Conservation (phyloP, 768 basidiomycete species). For the Phanerochaete carnosa region DNA sequence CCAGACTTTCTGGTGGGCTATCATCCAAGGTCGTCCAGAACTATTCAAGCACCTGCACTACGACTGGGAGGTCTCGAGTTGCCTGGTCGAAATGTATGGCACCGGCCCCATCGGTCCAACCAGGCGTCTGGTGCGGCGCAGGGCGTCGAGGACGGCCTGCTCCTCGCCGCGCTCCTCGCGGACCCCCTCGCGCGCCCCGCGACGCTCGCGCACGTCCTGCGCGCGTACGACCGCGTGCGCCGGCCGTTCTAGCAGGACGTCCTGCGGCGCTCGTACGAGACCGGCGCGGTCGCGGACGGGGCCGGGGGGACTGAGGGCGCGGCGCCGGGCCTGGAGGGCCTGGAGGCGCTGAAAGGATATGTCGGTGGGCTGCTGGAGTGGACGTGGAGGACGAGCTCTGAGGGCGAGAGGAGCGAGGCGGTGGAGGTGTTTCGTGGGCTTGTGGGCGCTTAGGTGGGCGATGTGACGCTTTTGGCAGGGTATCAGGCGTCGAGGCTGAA, state of each 20-base stretch:
- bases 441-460: no score
- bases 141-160: conserved; percentile 11
- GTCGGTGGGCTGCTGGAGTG: not conserved
- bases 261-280: conserved; percentile 11
- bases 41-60: conserved; percentile 40
- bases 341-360: not conserved
- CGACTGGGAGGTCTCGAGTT: conserved; percentile 50
- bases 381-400: not conserved
- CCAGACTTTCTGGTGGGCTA: conserved; percentile 54
- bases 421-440: no score
- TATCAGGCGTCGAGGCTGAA: no score
- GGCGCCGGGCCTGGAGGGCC: not conserved
- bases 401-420: no score
- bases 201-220: conserved; percentile 27
- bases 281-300: not conserved
- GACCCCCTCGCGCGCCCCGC: not conserved
- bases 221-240: conserved; percentile 30
- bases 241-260: conserved; percentile 27
- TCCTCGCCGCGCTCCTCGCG: conserved; percentile 6
- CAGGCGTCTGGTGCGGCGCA: conserved; percentile 14
- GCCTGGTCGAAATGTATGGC: conserved; percentile 43
- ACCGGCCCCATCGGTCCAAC: conserved; percentile 35
- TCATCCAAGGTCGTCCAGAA: conserved; percentile 38
- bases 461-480: no score
- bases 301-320: not conserved